These are phyloP conservation scores for Medakamo hakoo DNA, from an alignment of 139 green algal genomes.

Conservation along the genomic window DNA sequence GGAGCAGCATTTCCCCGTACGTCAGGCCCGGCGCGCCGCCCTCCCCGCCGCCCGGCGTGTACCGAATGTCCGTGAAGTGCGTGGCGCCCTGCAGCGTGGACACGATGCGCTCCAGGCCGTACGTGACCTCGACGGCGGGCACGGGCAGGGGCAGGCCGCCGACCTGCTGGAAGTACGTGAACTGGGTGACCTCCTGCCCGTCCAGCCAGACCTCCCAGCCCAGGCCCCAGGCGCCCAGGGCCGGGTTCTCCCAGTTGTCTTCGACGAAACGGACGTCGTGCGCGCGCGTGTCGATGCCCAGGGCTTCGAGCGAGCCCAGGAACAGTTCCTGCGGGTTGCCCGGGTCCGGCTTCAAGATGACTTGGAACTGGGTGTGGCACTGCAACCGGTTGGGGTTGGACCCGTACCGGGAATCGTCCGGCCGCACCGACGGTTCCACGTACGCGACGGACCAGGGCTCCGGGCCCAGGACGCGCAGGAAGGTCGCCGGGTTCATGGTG, in stretches of 20 bases:
- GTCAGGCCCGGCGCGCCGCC: slow-evolving; percentile 39
- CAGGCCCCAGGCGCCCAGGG: slow-evolving; percentile 90
- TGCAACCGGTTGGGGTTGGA: slow-evolving; percentile 97
- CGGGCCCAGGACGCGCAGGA: slow-evolving; percentile 78
- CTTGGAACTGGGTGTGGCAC: slow-evolving; percentile 97
- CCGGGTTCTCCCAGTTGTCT: slow-evolving; percentile 98
- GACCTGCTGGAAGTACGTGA: slow-evolving; percentile 97
- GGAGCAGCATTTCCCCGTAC: slow-evolving; percentile 97
- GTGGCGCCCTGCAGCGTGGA: slow-evolving; percentile 87
- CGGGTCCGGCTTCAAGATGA: slow-evolving; percentile 98
- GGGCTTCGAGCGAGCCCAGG: slow-evolving; percentile 67
- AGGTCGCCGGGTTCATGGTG: slow-evolving; percentile 99
- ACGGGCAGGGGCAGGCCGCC: slow-evolving; percentile 53
- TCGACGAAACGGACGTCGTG: slow-evolving; percentile 96
- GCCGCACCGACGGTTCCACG: slow-evolving; percentile 82
- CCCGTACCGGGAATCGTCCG: slow-evolving; percentile 93
- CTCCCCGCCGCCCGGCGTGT: slow-evolving; percentile 3
- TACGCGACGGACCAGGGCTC: slow-evolving; percentile 92
- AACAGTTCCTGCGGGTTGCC: slow-evolving; percentile 95
- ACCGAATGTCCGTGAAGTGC: slow-evolving; percentile 96
- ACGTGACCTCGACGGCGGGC: slow-evolving; percentile 94
- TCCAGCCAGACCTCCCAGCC: slow-evolving; percentile 98
- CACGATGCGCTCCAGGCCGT: slow-evolving; percentile 94
- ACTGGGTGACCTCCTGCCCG: slow-evolving; percentile 97
- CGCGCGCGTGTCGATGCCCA: slow-evolving; percentile 69